Evolutionary conservation across 305 asterid genomes (phyloP).

Genomic region (Stenogyne calaminthoides): DNA sequence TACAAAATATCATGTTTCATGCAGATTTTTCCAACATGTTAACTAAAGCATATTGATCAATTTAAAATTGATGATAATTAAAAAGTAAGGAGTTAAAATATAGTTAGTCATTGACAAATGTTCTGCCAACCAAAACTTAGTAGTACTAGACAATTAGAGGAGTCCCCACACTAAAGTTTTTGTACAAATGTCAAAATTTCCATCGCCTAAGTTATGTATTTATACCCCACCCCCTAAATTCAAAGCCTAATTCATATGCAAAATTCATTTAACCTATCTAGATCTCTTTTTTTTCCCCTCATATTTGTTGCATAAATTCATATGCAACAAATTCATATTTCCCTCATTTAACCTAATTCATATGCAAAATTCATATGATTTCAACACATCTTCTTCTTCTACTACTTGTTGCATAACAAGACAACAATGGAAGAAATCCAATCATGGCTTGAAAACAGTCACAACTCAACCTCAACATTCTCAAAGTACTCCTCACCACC

Average conservation of each 20-base stretch:
- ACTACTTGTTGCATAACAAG: not conserved
- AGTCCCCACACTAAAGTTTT: constrained; percentile 22
- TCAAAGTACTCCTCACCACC: constrained; percentile 32
- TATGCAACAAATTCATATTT: too few relatives aligned
- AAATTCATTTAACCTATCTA: constrained; percentile 15
- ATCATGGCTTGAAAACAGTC: constrained; percentile 34
- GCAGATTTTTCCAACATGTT: not conserved
- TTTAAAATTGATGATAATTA: not conserved
- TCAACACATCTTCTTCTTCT: not conserved
- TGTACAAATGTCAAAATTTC: constrained; percentile 36
- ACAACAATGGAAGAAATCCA: constrained; percentile 50
- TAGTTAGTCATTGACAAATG: constrained; percentile 29
- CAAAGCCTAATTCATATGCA: constrained; percentile 24
- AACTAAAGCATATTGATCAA: not conserved
- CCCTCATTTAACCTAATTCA: too few relatives aligned
- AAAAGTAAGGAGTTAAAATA: not conserved
- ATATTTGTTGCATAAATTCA: too few relatives aligned
- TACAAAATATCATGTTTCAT: not conserved
- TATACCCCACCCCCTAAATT: constrained; percentile 23
- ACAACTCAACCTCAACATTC: constrained; percentile 3
- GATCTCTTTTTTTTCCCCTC: too few relatives aligned
- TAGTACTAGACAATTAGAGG: not conserved
- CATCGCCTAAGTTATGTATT: constrained; percentile 25
- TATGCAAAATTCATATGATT: too few relatives aligned
- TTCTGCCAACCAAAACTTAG: constrained; percentile 39